A percentile compares a stretch with the other conserved stretches of the same genome.
phyloP scores from a whole-genome alignment of 768 basidiomycete species.

The Russula olivacea region DNA sequence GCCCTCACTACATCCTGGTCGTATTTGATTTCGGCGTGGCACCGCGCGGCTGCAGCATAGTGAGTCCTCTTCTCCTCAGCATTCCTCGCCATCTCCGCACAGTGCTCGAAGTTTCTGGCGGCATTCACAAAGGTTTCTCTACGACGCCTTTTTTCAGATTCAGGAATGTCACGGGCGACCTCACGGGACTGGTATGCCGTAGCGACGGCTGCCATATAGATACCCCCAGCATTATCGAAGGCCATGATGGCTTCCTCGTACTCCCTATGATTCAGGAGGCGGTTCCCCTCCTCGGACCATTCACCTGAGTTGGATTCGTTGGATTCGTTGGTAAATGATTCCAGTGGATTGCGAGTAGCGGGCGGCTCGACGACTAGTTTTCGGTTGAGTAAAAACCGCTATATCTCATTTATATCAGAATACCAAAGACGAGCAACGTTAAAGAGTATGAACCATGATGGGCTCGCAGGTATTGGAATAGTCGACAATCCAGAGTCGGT shows the following conservation, averaged over 20 bases:
- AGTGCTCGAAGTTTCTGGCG: conserved; percentile 3
- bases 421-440: conserved; percentile 11
- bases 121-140: conserved; percentile 4
- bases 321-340: conserved; percentile 1
- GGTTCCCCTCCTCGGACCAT: conserved; percentile 12
- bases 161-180: conserved; percentile 9
- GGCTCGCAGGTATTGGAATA: conserved; percentile 40
- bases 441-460: conserved; percentile 42
- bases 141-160: not conserved
- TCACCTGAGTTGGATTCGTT: conserved; percentile 8
- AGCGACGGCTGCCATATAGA: conserved; percentile 1
- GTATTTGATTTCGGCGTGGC: conserved; percentile 9
- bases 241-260: conserved; percentile 18
- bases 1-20: conserved; percentile 4
- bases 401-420: not conserved
- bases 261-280: conserved; percentile 5
- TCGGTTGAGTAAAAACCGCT: conserved; percentile 4
- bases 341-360: not conserved
- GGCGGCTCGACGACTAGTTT: not conserved
- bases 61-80: not conserved
- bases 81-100: not conserved
- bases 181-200: conserved; percentile 6
- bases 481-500: conserved; percentile 67
- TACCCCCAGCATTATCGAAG: conserved; percentile 11
- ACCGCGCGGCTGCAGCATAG: conserved; percentile 11